A percentile compares a stretch with the other conserved stretches of the same genome.
phyloP scores from a whole-genome alignment of 2,329 filamentous ascomycete genomes.

The Pyrenophora seminiperda region DNA sequence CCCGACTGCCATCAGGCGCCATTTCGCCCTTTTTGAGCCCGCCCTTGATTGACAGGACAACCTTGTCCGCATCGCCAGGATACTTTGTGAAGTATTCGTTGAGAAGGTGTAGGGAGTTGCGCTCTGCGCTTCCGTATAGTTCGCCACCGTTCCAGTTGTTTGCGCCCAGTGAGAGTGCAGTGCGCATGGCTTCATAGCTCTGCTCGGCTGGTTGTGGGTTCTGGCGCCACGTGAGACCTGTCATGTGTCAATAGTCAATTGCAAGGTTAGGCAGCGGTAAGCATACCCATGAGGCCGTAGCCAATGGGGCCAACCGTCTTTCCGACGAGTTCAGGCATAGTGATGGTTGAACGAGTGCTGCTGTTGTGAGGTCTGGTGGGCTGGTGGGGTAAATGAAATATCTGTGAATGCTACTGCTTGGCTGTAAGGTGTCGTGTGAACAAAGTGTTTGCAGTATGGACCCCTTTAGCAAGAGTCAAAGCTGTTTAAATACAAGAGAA shows the following conservation, averaged over 20 bases:
- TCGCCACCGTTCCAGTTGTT: conserved; percentile 59
- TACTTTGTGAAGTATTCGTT: conserved; percentile 59
- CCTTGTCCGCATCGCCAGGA: conserved; percentile 56
- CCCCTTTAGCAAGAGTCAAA: neutral
- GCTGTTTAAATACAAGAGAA: conserved; percentile 2
- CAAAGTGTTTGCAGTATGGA: neutral
- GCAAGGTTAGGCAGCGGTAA: neutral
- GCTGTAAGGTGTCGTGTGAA: neutral
- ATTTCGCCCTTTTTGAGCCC: conserved; percentile 45
- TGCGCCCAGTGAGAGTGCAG: conserved; percentile 49
- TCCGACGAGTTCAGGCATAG: conserved; percentile 43
- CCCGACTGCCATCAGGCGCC: conserved; percentile 48
- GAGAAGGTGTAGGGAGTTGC: conserved; percentile 56
- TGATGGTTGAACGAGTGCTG: conserved; percentile 6
- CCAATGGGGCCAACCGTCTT: conserved; percentile 51
- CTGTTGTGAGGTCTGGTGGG: neutral
- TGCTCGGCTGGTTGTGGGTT: conserved; percentile 46
- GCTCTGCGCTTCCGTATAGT: conserved; percentile 54
- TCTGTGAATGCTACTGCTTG: neutral
- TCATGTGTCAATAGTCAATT: conserved; percentile 13
- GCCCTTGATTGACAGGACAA: conserved; percentile 60
- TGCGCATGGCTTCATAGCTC: conserved; percentile 53
- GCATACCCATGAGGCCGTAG: conserved; percentile 55
- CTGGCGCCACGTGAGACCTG: conserved; percentile 54
- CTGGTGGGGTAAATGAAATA: conserved; percentile 10